Base-by-base conservation (phyloP, 306 rosid genomes). In the Citrullus colocynthis region DNA sequence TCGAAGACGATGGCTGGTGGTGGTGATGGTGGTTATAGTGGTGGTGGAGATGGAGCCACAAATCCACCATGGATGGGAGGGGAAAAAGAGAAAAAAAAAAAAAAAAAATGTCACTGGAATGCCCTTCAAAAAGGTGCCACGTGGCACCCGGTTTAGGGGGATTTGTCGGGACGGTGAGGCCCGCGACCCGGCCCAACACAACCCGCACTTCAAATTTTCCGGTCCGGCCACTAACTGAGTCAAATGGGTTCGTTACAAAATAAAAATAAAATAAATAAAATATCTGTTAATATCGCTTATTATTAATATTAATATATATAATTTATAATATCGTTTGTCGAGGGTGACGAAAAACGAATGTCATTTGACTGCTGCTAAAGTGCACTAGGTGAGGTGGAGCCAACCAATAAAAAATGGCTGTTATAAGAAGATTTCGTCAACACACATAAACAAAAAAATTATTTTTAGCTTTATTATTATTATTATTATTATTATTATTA, bases 81-180 rank as follows among this genome's bases (percentile, higher is more conserved):
- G 45, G 6, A 16, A n/a, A n/a, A n/a, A 8, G 6, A 64, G 7
- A 37, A 63, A 65, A 41, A 64, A 30, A 20, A 1, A 61, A 1
- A 30, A 13, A 0, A 78, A 65, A 84, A 79, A 59, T 80, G 84
- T 74, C 60, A 65, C 70, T 77, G 42, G 78, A 74, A 84, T 69
- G 54, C 80, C 81, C 65, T 67, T 64, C 85, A 85, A 63, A 24
- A 80, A 56, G 7, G 74, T 76, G 72, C 80, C 82, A 74, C 78
- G 71, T 82, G 58, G 85, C 81, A 28, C 49, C 96, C 90, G 74
- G 81, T 80, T 61, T 60, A 79, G 77, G 81, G 81, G 89, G 84
- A 82, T 80, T 82, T 87, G 91, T 88, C 85, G 83, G 80, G 82
- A 83, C 48, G 51, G 80, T 84, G 81, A 51, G 54, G 16, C 82